Conservation (phyloP, 306 rosid species). For the Rubus idaeus region DNA sequence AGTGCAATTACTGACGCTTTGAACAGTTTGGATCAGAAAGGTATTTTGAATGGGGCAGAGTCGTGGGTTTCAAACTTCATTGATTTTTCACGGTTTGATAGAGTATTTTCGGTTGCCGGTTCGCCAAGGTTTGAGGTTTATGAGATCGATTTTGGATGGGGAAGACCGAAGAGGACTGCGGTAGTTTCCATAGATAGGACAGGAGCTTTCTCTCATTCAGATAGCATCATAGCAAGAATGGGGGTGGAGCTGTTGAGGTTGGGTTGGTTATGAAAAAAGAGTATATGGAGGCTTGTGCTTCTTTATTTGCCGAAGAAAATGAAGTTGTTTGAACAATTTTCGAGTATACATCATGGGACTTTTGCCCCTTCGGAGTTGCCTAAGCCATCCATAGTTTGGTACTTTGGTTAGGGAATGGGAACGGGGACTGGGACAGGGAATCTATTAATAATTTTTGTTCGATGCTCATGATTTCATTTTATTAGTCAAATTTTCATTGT, state of each 20-base stretch:
- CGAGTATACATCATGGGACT: no score
- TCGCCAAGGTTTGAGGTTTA: slow-evolving; percentile 33
- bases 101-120: background rate
- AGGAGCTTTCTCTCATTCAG: background rate
- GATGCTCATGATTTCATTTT: no score
- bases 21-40: slow-evolving; percentile 3
- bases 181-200: slow-evolving; percentile 5
- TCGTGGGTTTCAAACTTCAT: background rate
- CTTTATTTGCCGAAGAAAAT: background rate
- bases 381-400: no score
- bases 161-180: slow-evolving; percentile 35
- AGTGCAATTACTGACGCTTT: slow-evolving; percentile 14
- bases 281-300: slow-evolving; percentile 19
- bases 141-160: slow-evolving; percentile 48
- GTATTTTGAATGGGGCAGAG: slow-evolving; percentile 8
- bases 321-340: background rate
- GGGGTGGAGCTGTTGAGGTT: slow-evolving; percentile 28
- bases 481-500: no score
- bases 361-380: no score
- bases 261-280: slow-evolving; percentile 15
- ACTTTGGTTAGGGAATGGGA: no score
- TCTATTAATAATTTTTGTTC: no score
- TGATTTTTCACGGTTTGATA: background rate
- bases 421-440: no score
- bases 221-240: slow-evolving; percentile 20